Base-by-base conservation (phyloP, 805 yeast genomes). In the Saccharomycopsis babjevae region DNA sequence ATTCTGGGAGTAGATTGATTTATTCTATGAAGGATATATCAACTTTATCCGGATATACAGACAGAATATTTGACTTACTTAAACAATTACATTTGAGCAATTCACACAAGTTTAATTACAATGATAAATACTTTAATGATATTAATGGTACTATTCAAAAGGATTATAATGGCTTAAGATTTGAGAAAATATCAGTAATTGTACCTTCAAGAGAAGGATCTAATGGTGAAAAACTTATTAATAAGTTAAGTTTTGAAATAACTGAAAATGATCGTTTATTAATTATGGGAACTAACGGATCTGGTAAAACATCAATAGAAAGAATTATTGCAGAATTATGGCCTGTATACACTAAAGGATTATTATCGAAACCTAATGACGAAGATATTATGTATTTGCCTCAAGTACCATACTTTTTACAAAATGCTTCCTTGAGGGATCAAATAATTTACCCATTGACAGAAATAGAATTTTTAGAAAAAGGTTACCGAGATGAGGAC, bases 1-100 rank as follows among this genome's bases (percentile, higher is more conserved):
- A 92, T 74, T 97, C 98, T 0, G 97, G 97, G 4, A 87, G 96
- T 15, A 79, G 97, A 66, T 79, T 92, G 74, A 91, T 92, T 97
- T 90, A 89, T 72, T 90, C 97, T 1, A 88, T 91, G 66, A 92
- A 92, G 71, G 97, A 91, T 72, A 80, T 92, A 25, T 87, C 94
- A n/a, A 92, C 86, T 71, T 79, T 92, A 59, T 88, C 96, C 0
- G 97, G 97, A 13, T 87, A 88, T 70, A 89, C 97, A 0, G 93
- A 89, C 67, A 76, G 97, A 65, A 87, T 92, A 3, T 92, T 89
- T 74, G 81, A 83, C 20, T 76, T 92, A 58, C 75, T 92, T 59
- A 78, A 87, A n/a, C 84, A 84, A 34, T 76, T 92, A 62, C 97
- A 92, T 73, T 82, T 88, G 68, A 93, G 87, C 16, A 96, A 90